Conservation (phyloP, 2,329 filamentous ascomycete genomes). For the Mollisiaceae sp. region DNA sequence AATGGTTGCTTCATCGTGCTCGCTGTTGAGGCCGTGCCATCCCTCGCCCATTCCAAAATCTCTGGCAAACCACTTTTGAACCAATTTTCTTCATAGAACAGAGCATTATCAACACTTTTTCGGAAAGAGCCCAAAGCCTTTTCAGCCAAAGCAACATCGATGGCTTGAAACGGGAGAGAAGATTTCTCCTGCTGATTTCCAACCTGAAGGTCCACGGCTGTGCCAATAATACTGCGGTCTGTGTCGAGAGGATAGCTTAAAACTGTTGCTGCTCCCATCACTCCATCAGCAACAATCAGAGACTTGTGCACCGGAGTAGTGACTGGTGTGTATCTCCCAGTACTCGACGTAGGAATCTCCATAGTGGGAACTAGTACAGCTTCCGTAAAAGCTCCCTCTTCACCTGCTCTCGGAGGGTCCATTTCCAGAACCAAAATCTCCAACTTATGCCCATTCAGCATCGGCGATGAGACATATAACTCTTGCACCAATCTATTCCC, state of each 20-base stretch:
- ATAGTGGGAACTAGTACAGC: slow-evolving; percentile 77
- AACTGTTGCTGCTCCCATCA: slow-evolving; percentile 67
- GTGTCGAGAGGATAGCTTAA: slow-evolving; percentile 47
- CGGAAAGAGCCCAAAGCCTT: slow-evolving; percentile 71
- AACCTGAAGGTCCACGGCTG: slow-evolving; percentile 61
- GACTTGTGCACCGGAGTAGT: slow-evolving; percentile 85
- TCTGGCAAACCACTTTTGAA: slow-evolving; percentile 70
- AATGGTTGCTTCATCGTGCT: slow-evolving; percentile 68
- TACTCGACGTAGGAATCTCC: slow-evolving; percentile 68
- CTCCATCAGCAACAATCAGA: slow-evolving; percentile 74
- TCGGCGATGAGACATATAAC: slow-evolving; percentile 66
- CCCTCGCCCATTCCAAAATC: slow-evolving; percentile 69
- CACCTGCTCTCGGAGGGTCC: slow-evolving; percentile 52
- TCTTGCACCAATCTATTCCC: slow-evolving; percentile 59
- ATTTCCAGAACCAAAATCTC: slow-evolving; percentile 66
- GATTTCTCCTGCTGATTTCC: slow-evolving; percentile 41
- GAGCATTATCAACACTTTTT: slow-evolving; percentile 70
- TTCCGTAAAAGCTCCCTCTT: slow-evolving; percentile 59
- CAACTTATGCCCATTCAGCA: slow-evolving; percentile 63
- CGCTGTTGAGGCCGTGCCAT: slow-evolving; percentile 46
- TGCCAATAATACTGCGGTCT: slow-evolving; percentile 51
- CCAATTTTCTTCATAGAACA: slow-evolving; percentile 77
- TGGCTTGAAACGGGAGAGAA: slow-evolving; percentile 53
- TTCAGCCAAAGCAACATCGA: slow-evolving; percentile 68
- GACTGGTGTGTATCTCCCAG: slow-evolving; percentile 68